Evolutionary conservation across 257 asterid genomes (phyloP).

Genomic region (Solanum medicagineum): DNA sequence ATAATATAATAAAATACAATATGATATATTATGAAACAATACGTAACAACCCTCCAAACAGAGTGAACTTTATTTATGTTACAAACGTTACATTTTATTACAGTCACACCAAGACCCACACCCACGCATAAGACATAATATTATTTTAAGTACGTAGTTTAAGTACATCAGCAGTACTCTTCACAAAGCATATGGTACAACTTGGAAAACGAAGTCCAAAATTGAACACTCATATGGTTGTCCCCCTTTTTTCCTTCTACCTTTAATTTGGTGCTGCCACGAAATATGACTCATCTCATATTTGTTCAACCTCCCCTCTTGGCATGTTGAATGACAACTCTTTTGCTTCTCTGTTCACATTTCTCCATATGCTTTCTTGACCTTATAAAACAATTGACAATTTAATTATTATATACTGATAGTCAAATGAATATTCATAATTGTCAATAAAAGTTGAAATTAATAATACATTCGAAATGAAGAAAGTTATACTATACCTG

Average conservation of each 20-base stretch:
- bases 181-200: not conserved
- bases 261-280: constrained; percentile 14
- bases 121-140: not conserved
- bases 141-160: not conserved
- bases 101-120: not conserved
- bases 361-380: constrained; percentile 21
- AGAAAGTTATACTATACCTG: constrained; percentile 5
- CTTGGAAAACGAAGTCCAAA: constrained; percentile 14
- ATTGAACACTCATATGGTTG: constrained; percentile 5
- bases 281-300: constrained; percentile 12
- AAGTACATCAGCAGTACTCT: not conserved
- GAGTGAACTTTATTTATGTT: not conserved
- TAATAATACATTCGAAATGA: not conserved
- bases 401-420: not conserved
- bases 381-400: not conserved
- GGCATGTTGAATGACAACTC: constrained; percentile 11
- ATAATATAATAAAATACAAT: no score
- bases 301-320: not conserved
- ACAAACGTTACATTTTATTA: not conserved
- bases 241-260: not conserved
- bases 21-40: no score
- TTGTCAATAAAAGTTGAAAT: no score
- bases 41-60: not conserved
- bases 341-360: constrained; percentile 17
- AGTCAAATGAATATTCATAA: not conserved